Conservation (phyloP, 164 flowering plant genomes). For the Chimonanthus praecox region DNA sequence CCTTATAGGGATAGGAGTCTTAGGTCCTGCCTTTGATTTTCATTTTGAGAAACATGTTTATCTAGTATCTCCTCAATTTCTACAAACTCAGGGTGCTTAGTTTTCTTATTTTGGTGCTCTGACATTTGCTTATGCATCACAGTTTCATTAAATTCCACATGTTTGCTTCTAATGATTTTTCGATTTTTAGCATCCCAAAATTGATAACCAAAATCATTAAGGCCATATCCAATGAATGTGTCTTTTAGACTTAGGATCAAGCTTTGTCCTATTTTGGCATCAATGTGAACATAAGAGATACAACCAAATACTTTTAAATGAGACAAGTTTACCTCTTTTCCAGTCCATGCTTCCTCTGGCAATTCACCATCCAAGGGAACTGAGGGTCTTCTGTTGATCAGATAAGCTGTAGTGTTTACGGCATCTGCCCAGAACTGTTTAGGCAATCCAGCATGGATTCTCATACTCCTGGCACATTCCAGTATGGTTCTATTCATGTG, state of each 20-base stretch:
- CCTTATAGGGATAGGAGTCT: neutral
- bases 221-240: constrained; percentile 1
- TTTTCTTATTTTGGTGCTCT: neutral
- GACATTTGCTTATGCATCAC: neutral
- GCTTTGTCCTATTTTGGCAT: neutral
- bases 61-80: neutral
- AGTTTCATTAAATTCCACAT: neutral
- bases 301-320: neutral
- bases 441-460: neutral
- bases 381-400: neutral
- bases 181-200: neutral
- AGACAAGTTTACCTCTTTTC: neutral
- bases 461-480: neutral
- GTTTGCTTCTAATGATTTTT: neutral
- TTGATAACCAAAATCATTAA: neutral
- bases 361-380: neutral
- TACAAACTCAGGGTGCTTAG: neutral
- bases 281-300: neutral
- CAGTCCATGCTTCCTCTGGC: neutral
- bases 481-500: neutral
- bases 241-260: neutral
- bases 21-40: neutral
- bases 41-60: neutral
- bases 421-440: neutral
- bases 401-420: neutral